Base-by-base conservation (phyloP, 306 rosid species). In the Pachyrhizus erosus region DNA sequence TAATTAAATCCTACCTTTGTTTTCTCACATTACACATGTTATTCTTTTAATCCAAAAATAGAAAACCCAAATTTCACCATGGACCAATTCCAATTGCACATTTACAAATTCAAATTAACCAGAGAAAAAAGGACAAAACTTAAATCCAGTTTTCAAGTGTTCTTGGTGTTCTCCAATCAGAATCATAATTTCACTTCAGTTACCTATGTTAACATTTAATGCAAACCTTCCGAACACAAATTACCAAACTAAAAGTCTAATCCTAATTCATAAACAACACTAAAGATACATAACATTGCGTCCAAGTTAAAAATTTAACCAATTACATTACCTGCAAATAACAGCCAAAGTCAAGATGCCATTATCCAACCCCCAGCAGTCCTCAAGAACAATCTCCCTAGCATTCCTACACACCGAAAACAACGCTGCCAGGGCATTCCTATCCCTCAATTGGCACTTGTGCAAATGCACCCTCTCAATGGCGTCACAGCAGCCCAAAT, bases 341-440 rank as follows among this genome's bases (percentile, higher is more conserved):
- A 81, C 87, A 0, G 97, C 97, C 65, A 89, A 80, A 66, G 79
- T 68, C 75, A 94, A 88, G 73, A 87, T 70, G 34, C 58, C 87
- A 69, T 94, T 68, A 18, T 84, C 92, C 90, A 94, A 77, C 12
- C 98, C 98, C 97, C 97, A 94, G 70, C 96, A 94, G 29, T 94
- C 91, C 84, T 91, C 90, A 61, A 94, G 70, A 70, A 91, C 80
- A 77, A 92, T 71, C 85, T 92, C 97, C 79, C 81, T 90, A 10
- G 90, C 94, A 77, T 86, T 79, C 54, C 83, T 87, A 79, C 96
- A 91, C 27, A 91, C 79, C 9, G 74, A 45, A 51, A 92, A 91
- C 84, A 92, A 71, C 17, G 96, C 94, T 49, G 73, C 82, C 7
- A 70, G 67, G n/a, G 87, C 78, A 76, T 70, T 83, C 87, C 87